These are phyloP conservation scores for Mucor piriformis DNA, from an alignment of 371 early-diverging fungal genomes.

Conservation along the genomic window DNA sequence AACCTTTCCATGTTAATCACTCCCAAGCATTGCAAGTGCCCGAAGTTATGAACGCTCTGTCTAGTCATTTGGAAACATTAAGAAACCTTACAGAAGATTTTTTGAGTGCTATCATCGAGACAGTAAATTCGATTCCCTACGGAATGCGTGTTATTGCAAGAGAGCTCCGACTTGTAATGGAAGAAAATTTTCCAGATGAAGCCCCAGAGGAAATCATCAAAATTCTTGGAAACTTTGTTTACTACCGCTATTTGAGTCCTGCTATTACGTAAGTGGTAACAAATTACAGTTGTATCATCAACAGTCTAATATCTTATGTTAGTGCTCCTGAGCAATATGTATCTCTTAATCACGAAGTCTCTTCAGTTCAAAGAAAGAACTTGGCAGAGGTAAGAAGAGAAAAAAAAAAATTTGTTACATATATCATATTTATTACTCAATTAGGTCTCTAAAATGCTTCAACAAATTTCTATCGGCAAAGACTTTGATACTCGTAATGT, in stretches of 20 bases:
- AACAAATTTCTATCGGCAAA: slow-evolving; percentile 88
- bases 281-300: not conserved
- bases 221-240: slow-evolving; percentile 92
- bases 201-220: slow-evolving; percentile 78
- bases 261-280: slow-evolving; percentile 71
- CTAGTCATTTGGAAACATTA: slow-evolving; percentile 75
- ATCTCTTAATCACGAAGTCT: slow-evolving; percentile 83
- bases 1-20: slow-evolving; percentile 79
- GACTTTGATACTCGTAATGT: slow-evolving; percentile 68
- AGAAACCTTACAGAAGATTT: slow-evolving; percentile 81
- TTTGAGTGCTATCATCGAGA: slow-evolving; percentile 76
- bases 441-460: slow-evolving; percentile 83
- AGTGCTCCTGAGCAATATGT: slow-evolving; percentile 94
- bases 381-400: slow-evolving; percentile 72
- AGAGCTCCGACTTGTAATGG: slow-evolving; percentile 80
- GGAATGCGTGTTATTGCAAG: slow-evolving; percentile 96
- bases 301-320: not conserved
- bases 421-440: not conserved
- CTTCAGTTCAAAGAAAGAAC: slow-evolving; percentile 91
- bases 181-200: slow-evolving; percentile 82
- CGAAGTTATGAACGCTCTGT: slow-evolving; percentile 79
- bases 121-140: slow-evolving; percentile 88
- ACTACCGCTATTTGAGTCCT: slow-evolving; percentile 96
- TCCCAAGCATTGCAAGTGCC: slow-evolving; percentile 85
- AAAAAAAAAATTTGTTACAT: not conserved